Conservation (phyloP, 2,329 filamentous ascomycete genomes). For the Cordyceps sp. region DNA sequence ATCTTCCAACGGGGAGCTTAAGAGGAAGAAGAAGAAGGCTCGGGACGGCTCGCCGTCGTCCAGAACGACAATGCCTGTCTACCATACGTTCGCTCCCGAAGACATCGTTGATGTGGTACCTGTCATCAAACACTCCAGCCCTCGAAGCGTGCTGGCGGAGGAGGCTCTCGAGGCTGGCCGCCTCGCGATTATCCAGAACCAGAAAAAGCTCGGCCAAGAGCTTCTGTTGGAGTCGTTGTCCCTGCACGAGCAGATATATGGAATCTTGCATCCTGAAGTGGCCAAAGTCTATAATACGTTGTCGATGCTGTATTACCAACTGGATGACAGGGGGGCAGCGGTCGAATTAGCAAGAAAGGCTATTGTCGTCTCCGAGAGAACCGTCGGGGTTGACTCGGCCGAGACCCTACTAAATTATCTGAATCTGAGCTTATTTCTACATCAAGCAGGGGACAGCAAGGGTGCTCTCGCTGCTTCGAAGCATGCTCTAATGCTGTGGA, state of each 20-base stretch:
- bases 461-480: conserved; percentile 76
- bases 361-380: conserved; percentile 88
- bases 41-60: conserved; percentile 36
- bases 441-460: conserved; percentile 80
- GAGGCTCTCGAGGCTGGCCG: conserved; percentile 91
- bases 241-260: conserved; percentile 96
- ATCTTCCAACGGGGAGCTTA: conserved; percentile 24
- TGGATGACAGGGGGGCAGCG: conserved; percentile 94
- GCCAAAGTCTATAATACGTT: conserved; percentile 88
- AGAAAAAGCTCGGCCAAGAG: conserved; percentile 92
- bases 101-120: conserved; percentile 91
- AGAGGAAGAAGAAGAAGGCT: conserved; percentile 48
- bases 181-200: conserved; percentile 87
- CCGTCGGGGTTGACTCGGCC: conserved; percentile 79
- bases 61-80: conserved; percentile 21
- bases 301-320: conserved; percentile 89
- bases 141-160: conserved; percentile 79
- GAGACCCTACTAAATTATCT: conserved; percentile 93
- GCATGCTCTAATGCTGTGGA: conserved; percentile 90
- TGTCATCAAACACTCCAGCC: conserved; percentile 83
- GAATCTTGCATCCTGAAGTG: conserved; percentile 90
- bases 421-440: conserved; percentile 86
- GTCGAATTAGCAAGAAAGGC: conserved; percentile 93
- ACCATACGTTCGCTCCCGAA: conserved; percentile 52
- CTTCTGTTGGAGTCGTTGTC: conserved; percentile 90